phyloP scores from a whole-genome alignment of 176 grass and related monocot species.

The Panicum miliaceum region DNA sequence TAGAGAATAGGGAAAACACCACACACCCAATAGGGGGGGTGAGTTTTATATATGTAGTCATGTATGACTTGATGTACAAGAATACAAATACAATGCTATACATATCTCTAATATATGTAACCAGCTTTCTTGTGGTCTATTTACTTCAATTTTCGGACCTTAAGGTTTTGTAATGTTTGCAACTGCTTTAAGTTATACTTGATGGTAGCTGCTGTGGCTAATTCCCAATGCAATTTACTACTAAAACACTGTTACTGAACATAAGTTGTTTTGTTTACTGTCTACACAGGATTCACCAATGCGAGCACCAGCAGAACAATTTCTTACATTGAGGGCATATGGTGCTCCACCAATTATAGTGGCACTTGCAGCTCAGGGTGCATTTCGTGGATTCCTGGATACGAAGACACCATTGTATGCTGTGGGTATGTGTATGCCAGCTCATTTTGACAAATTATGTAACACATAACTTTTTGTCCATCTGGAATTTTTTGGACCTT shows the following conservation, averaged over 20 bases:
- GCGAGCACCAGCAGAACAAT: slow-evolving; percentile 78
- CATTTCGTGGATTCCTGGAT: slow-evolving; percentile 95
- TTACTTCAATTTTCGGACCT: neutral
- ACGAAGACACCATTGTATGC: slow-evolving; percentile 95
- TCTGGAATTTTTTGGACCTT: slow-evolving; percentile 15
- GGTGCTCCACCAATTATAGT: slow-evolving; percentile 88
- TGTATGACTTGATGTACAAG: no score
- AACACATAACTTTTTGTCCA: neutral
- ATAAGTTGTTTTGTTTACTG: slow-evolving; percentile 11
- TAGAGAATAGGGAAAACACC: no score
- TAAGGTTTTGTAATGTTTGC: neutral
- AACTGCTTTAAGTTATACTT: neutral
- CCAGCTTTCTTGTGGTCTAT: neutral
- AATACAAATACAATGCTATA: no score
- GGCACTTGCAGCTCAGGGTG: slow-evolving; percentile 93
- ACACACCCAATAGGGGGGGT: no score
- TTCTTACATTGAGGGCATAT: slow-evolving; percentile 84
- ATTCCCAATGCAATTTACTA: neutral
- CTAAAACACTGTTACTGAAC: neutral
- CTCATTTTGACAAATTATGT: neutral
- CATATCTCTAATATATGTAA: neutral
- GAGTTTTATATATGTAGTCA: no score
- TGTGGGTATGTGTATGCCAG: slow-evolving; percentile 54
- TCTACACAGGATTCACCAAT: slow-evolving; percentile 82
- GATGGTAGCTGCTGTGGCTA: neutral